Evolutionary conservation across 148 eudicot genomes (phyloP).

Genomic region (Vaccinium myrtillus): DNA sequence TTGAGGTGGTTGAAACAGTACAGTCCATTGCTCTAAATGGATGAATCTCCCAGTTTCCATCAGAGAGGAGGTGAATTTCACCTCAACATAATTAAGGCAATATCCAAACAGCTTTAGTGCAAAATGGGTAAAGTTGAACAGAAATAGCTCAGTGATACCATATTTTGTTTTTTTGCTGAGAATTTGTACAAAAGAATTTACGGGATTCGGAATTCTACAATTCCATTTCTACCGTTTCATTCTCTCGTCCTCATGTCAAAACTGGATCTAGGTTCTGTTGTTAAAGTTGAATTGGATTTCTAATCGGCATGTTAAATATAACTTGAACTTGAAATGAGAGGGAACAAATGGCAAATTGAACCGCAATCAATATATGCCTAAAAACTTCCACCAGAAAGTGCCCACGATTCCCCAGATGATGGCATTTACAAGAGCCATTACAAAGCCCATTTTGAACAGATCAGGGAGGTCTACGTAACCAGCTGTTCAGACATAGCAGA

Average conservation of each 20-base stretch:
- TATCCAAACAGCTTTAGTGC: too few relatives aligned
- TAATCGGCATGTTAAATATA: neutral
- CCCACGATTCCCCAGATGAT: slow-evolving; percentile 73
- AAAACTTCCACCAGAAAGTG: slow-evolving; percentile 86
- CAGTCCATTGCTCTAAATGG: neutral
- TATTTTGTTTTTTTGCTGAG: neutral
- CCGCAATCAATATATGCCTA: slow-evolving; percentile 66
- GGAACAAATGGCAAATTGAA: neutral
- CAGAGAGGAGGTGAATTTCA: neutral
- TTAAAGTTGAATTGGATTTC: neutral
- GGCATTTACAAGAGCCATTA: slow-evolving; percentile 67
- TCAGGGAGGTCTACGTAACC: slow-evolving; percentile 94
- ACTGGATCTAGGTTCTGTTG: neutral
- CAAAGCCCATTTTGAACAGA: slow-evolving; percentile 69
- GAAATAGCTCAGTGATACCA: neutral
- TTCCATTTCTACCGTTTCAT: neutral
- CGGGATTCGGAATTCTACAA: too few relatives aligned
- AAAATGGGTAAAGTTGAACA: neutral
- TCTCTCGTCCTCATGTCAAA: neutral
- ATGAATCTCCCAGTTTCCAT: neutral
- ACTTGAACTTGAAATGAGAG: neutral
- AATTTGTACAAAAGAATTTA: neutral
- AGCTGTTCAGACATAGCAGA: slow-evolving; percentile 46
- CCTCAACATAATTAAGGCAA: neutral
- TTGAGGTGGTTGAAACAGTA: neutral